Evolutionary conservation across 2,329 filamentous ascomycete species (phyloP), one percentile per base, ranked within the genome.

Genomic region (Hymenotorrendiella dingleyae): DNA sequence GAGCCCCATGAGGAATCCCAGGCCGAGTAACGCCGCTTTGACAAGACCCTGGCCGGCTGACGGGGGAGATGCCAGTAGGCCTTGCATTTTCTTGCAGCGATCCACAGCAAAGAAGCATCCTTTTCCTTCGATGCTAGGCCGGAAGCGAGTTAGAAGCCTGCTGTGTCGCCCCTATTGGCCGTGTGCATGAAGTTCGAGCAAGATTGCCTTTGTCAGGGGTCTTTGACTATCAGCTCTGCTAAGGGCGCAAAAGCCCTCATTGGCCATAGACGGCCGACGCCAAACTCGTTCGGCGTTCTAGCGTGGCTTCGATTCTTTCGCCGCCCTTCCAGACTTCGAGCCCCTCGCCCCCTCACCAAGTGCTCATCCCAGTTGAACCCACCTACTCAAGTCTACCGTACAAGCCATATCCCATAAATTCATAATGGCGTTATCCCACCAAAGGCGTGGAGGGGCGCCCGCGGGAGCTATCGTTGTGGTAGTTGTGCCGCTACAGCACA

Each of bases 111-210:
- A 8, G 33, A 23, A 36, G 33, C 11, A 12, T 36, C 16, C 38
- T 40, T 21, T 28, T 3, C n/a, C 36, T 38, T 40, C 38, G 28
- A 22, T 40, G 28, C 38, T 40, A 40, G 38, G 20, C 27, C n/a
- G 14, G 28, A 32, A 33, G 37, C 19, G 21, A 21, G 11, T 17
- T 24, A 32, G 27, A 33, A 17, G 20, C 11, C 8, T 38, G 11
- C 38, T 23, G 29, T 14, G 28, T 21, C 19, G 38, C 38, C 33
- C 28, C 37, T 10, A 40, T 40, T 40, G 38, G 38, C 38, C 38
- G 38, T 17, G 11, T 33, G 20, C 38, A 36, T 19, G 21, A 34
- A 10, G 17, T 10, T n/a, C 11, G 19, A 34, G 32, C 4, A 6
- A 21, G 32, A 34, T 34, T 34, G 32, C 30, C 32, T 10, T 34